Conservation (phyloP, 2,329 filamentous ascomycete species). For the Aspergillus brasiliensis region DNA sequence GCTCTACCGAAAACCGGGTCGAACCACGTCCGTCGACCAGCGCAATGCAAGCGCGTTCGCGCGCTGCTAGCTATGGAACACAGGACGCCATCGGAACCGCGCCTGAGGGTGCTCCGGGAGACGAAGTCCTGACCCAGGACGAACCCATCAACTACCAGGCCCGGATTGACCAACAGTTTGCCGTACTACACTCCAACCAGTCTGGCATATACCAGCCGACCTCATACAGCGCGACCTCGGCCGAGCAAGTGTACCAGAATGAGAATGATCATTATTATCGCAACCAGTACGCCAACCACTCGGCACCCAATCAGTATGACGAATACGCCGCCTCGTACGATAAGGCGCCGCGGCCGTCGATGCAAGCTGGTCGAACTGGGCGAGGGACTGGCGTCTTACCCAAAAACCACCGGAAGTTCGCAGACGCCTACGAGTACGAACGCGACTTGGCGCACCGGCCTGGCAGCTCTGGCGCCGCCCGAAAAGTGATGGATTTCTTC, state of each 20-base stretch:
- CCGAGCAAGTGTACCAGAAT: slow-evolving; percentile 36
- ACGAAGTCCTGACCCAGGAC: slow-evolving; percentile 26
- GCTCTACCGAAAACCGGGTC: slow-evolving; percentile 25
- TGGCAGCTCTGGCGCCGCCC: slow-evolving; percentile 82
- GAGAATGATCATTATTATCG: slow-evolving; percentile 34
- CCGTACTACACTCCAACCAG: slow-evolving; percentile 38
- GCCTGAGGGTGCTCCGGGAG: slow-evolving; percentile 30
- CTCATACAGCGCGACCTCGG: slow-evolving; percentile 31
- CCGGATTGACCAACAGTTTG: slow-evolving; percentile 47
- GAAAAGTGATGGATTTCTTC: slow-evolving; percentile 98
- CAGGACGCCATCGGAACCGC: slow-evolving; percentile 34
- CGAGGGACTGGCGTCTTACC: slow-evolving; percentile 65
- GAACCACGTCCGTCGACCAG: slow-evolving; percentile 42
- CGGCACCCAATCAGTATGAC: slow-evolving; percentile 49
- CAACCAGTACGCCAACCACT: slow-evolving; percentile 35
- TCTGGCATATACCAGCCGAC: slow-evolving; percentile 32
- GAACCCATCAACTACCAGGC: slow-evolving; percentile 42
- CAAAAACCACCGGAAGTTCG: slow-evolving; percentile 84
- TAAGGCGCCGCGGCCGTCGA: slow-evolving; percentile 44
- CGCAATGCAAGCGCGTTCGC: slow-evolving; percentile 28
- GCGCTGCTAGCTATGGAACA: slow-evolving; percentile 36
- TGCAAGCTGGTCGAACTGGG: slow-evolving; percentile 41
- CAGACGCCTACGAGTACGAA: slow-evolving; percentile 82
- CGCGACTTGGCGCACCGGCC: slow-evolving; percentile 62
- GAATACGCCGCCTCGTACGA: slow-evolving; percentile 48